Base-by-base conservation (phyloP, 495 filamentous ascomycete genomes). In the Cercophora sp. region DNA sequence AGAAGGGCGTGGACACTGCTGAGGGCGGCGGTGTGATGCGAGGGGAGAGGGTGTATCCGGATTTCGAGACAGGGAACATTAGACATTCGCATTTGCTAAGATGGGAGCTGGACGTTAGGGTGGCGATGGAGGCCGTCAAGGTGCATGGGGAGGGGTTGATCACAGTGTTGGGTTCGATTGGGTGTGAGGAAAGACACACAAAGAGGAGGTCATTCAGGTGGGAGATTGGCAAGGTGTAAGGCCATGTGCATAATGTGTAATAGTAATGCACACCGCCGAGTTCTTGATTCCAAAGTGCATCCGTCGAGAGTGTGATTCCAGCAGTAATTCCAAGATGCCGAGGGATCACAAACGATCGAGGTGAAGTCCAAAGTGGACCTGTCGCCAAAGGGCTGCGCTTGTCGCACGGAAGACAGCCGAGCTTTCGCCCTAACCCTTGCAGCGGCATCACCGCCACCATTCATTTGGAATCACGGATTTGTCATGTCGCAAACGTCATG, bases 401-500 rank as follows among this genome's bases (percentile, higher is more conserved):
- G n/a, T n/a, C n/a, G n/a, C n/a, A n/a, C n/a, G n/a, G n/a, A n/a
- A n/a, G n/a, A n/a, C n/a, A n/a, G n/a, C n/a, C n/a, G n/a, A n/a
- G n/a, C n/a, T n/a, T n/a, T n/a, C n/a, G 32, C 43, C 43, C 43
- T 47, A 47, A 47, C 27, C 43, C 43, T 47, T 11, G 2, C 2
- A 19, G 24, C 27, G 0, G 8, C 9, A 3, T n/a, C 24, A 2
- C 24, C 16, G 11, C 24, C 25, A 19, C 43, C 29, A 31, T 47
- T 11, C 16, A 23, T 13, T 10, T 29, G 26, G 27, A 23, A 15
- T 29, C 42, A 22, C 46, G 31, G 32, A 48, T 48, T 48, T 48
- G 46, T 48, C 32, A 48, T 10, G 46, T 27, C 32, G 46, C 46
- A 48, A 32, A 48, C 46, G 46, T 48, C 46, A 48, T 40, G 35